Base-by-base conservation (phyloP, 1,284 basidiomycete species). In the Pseudozyma thailandica region DNA sequence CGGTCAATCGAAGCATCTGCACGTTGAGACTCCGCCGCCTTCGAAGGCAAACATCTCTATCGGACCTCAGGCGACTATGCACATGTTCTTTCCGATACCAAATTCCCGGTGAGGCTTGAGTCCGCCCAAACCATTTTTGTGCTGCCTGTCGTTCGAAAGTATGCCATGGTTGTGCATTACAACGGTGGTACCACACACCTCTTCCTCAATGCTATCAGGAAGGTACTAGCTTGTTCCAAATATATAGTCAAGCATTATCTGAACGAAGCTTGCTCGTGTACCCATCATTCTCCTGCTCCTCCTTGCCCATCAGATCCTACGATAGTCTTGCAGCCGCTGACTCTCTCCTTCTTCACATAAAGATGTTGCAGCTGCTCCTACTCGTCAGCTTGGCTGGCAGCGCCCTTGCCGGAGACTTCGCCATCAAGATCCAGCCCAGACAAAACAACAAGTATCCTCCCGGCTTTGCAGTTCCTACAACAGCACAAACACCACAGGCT, bases 351-450 rank as follows among this genome's bases (percentile, higher is more conserved):
- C 23, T 16, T 16, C 52, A 3, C 8, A 18, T 13, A 13, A 39
- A 7, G 1, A 70, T 70, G 66, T 28, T 54, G n/a, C 55, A 28
- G 35, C 18, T 70, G 13, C 52, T 70, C 20, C 60, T 56, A 4
- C 52, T 62, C 7, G 60, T 55, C 50, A 45, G 28, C 15, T 9
- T 70, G 37, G 56, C 60, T 31, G 66, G 66, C 50, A 56, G 39
- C 37, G 66, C 50, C 23, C 44, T 70, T 38, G 66, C 66, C 35
- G 56, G 56, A 35, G 55, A 63, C 45, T 70, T 70, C 47, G 60
- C 56, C 15, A 56, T 70, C 52, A 64, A 64, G 52, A 70, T 70
- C 37, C 49, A 20, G 21, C 56, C 66, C 6, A 48, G 66, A 38
- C 60, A 64, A 43, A 44, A 9, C 8, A 35, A 23, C 56, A 37